Percentiles rank a stretch among this genome's conserved stretches.
Conservation (phyloP, 1,284 basidiomycete species). For the Fistulina hepatica region DNA sequence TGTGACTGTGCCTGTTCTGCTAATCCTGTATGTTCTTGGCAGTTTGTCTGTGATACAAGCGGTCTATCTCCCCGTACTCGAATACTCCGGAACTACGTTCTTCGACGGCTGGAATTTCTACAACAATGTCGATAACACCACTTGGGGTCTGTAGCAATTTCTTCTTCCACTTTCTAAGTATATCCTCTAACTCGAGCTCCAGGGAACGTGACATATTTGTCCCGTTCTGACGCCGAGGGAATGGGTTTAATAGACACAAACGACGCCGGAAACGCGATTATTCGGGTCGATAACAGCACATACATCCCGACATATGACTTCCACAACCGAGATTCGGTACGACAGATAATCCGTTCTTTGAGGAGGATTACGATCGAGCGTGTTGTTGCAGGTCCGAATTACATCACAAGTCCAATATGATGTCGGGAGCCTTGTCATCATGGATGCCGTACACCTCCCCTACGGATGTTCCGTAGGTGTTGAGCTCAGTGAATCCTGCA, state of each 20-base stretch:
- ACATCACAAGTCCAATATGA: constrained; percentile 31
- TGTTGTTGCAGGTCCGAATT: constrained; percentile 23
- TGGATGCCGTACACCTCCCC: constrained; percentile 35
- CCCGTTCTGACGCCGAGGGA: constrained; percentile 26
- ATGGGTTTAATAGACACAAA: constrained; percentile 33
- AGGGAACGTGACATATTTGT: constrained; percentile 14
- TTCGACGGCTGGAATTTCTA: constrained; percentile 54
- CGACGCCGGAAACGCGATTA: constrained; percentile 33
- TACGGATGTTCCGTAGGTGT: constrained; percentile 38
- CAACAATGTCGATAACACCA: constrained; percentile 48
- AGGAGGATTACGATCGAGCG: constrained; percentile 6
- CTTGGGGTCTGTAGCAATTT: constrained; percentile 37
- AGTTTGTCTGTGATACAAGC: too few relatives aligned
- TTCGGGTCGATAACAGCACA: constrained; percentile 37
- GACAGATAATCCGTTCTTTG: constrained; percentile 11
- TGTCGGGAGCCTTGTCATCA: constrained; percentile 31
- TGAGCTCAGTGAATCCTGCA: neutral
- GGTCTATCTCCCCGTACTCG: constrained; percentile 33
- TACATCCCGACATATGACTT: constrained; percentile 26
- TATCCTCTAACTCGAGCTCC: too few relatives aligned
- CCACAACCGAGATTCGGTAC: constrained; percentile 38
- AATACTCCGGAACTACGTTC: constrained; percentile 43
- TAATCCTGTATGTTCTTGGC: too few relatives aligned
- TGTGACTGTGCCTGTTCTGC: too few relatives aligned
- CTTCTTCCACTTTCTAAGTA: neutral